Evolutionary conservation across 139 green algal species (phyloP).

Genomic region (Coccomyxa sp.): DNA sequence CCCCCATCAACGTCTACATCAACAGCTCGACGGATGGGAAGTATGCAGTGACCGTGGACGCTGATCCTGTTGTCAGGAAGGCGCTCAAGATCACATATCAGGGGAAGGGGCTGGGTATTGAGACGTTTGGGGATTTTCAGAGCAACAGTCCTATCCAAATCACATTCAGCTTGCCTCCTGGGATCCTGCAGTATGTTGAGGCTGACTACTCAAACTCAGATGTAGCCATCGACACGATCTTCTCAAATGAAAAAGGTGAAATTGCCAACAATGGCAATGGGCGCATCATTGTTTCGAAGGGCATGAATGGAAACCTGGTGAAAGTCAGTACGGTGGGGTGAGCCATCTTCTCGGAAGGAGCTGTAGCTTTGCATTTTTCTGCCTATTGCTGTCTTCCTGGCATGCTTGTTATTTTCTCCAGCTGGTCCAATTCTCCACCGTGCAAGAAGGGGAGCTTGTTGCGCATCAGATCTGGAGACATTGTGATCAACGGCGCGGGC

Average conservation of each 20-base stretch:
- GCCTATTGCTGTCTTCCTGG: no score
- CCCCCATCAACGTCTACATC: neutral
- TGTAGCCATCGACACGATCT: neutral
- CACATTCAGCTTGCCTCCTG: neutral
- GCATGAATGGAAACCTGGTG: neutral
- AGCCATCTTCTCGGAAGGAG: neutral
- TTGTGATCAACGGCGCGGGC: neutral
- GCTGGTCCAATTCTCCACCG: no score
- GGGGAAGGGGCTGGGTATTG: neutral
- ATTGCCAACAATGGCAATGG: constrained; percentile 3
- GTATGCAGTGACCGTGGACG: neutral
- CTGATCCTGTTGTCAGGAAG: neutral
- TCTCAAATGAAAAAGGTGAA: neutral
- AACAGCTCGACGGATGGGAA: neutral
- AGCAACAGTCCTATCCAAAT: neutral
- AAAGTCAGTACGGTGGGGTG: neutral
- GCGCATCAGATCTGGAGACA: neutral
- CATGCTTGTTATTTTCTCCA: no score
- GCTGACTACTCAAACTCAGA: neutral
- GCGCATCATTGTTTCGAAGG: neutral
- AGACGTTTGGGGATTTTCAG: neutral
- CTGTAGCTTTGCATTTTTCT: no score
- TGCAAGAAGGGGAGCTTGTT: no score
- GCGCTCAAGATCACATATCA: neutral
- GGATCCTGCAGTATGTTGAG: neutral